Conservation (phyloP, 2,329 filamentous ascomycete species). For the Dactylellina sp. region DNA sequence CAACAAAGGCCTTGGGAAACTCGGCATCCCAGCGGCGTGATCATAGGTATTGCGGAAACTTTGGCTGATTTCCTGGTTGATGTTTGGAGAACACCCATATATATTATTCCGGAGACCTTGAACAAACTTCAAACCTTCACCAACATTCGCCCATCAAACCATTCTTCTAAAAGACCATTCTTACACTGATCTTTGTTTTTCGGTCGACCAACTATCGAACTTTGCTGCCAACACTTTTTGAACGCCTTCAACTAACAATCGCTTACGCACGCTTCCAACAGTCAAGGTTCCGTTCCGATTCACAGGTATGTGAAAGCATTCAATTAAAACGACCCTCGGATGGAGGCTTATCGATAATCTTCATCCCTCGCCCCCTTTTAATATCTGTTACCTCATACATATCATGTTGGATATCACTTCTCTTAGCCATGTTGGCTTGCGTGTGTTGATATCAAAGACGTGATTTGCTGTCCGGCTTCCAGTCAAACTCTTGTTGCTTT, state of each 20-base stretch:
- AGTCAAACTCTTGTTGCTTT: slow-evolving; percentile 2
- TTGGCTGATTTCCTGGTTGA: slow-evolving; percentile 35
- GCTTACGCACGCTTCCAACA: slow-evolving; percentile 28
- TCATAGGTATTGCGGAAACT: slow-evolving; percentile 26
- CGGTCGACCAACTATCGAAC: slow-evolving; percentile 18
- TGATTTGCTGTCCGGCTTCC: slow-evolving; percentile 42
- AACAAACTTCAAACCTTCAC: neutral
- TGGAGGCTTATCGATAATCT: neutral
- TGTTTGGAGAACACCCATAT: neutral
- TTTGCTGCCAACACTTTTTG: slow-evolving; percentile 1
- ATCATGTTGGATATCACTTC: slow-evolving; percentile 16
- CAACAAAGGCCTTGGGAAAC: slow-evolving; percentile 9
- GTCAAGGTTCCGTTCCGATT: slow-evolving; percentile 6
- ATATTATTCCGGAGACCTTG: neutral
- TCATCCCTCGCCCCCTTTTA: neutral
- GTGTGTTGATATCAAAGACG: slow-evolving; percentile 46
- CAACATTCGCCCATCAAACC: neutral
- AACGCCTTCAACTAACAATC: slow-evolving; percentile 5
- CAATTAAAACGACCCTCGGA: neutral
- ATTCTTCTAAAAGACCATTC: neutral
- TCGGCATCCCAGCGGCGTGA: slow-evolving; percentile 15
- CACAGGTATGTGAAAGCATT: slow-evolving; percentile 34
- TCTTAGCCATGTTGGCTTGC: slow-evolving; percentile 20
- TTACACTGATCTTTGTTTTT: neutral
- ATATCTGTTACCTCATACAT: neutral